Evolutionary conservation across 1,284 basidiomycete genomes (phyloP), one percentile per base, ranked within the genome.

Genomic region (Pseudozyma thailandica): DNA sequence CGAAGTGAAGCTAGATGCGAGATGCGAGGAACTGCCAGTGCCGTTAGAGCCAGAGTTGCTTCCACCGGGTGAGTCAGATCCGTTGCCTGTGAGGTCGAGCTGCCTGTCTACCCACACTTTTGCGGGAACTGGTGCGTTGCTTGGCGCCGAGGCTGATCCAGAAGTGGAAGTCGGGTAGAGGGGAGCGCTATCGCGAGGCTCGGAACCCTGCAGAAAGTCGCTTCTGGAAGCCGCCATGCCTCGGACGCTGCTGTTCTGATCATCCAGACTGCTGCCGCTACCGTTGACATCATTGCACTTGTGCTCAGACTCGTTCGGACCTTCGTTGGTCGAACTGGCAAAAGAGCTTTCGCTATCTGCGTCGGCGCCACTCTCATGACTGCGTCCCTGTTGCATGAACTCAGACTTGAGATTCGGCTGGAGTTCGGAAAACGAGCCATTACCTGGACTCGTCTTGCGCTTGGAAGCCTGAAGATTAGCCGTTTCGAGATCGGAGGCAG

Each of bases 311-410:
- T 45, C 13, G 15, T 53, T 25, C 8, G 26, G 52, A 13, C 50
- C 53, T n/a, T 52, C 44, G 21, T 60, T 39, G 3, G 45, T 44
- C 8, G 62, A 62, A 25, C 62, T 61, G 16, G 53, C 50, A 26
- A 46, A 66, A 3, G 63, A 72, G 53, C 62, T 66, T 21, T 68
- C 63, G 53, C 61, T 64, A 51, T 68, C 73, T 6, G 73, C 69
- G 31, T 72, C 69, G 49, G 66, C 73, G 0, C 69, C 63, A 30
- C 60, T 63, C 33, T 72, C 73, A 25, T 52, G 60, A 37, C 65
- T 70, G n/a, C 43, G 61, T n/a, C 50, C 58, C 1, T 57, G 46
- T 27, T 55, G 58, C 58, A 57, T 62, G 31, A 38, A 28, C 15
- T 39, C 28, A 18, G 51, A 50, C 16, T 60, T 55, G 57, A 28